A percentile compares a stretch with the other conserved stretches of the same genome.
These are phyloP conservation scores for Ogataea nitratoaversa DNA, from an alignment of 805 yeast species.

Conservation along the genomic window DNA sequence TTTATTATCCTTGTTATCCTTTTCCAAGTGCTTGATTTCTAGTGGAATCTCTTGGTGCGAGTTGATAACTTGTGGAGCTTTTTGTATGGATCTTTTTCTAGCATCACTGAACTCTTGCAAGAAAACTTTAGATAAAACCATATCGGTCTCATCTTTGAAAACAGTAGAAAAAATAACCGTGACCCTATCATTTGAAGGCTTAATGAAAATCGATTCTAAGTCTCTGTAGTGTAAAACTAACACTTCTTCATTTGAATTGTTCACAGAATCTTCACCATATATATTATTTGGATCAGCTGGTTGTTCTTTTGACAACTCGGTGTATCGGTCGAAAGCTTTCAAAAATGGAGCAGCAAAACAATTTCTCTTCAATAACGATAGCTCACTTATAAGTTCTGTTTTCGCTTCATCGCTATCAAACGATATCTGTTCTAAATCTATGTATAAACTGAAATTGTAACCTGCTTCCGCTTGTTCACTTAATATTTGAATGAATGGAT, in stretches of 20 bases:
- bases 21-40: constrained; percentile 55
- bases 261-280: constrained; percentile 36
- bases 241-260: constrained; percentile 48
- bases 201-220: constrained; percentile 84
- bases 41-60: constrained; percentile 90
- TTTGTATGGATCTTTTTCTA: constrained; percentile 90
- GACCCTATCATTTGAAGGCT: constrained; percentile 92
- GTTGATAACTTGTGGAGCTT: constrained; percentile 96
- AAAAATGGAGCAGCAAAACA: constrained; percentile 92
- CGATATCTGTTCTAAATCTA: constrained; percentile 42
- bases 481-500: constrained; percentile 33
- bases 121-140: constrained; percentile 82
- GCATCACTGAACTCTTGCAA: constrained; percentile 95
- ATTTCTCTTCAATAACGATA: constrained; percentile 77
- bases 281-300: constrained; percentile 37
- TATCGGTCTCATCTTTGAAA: constrained; percentile 96
- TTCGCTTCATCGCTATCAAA: constrained; percentile 42
- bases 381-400: constrained; percentile 50
- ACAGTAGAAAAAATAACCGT: constrained; percentile 93
- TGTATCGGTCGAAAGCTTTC: constrained; percentile 77
- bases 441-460: constrained; percentile 71
- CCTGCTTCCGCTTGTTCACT: constrained; percentile 59
- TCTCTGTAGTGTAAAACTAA: constrained; percentile 83
- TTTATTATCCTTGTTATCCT: constrained; percentile 32
- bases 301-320: constrained; percentile 47